These are phyloP conservation scores for Acanthamoeba divionensis DNA, from an alignment of 208 protist genomes.

Conservation along the genomic window DNA sequence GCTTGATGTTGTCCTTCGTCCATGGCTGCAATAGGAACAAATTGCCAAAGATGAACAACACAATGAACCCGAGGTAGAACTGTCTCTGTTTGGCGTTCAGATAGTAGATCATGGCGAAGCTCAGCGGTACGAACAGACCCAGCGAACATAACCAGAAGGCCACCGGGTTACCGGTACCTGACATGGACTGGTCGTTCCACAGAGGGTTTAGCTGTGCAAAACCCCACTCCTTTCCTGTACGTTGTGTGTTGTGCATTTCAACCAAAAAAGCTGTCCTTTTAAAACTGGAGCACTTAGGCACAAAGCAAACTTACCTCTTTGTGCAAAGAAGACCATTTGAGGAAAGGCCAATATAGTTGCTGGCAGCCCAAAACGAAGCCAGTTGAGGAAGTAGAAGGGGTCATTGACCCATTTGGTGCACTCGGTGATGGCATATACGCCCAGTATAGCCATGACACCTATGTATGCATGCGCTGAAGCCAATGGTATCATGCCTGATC, in stretches of 20 bases:
- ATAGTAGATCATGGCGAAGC: neutral
- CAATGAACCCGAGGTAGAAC: slow-evolving; percentile 1
- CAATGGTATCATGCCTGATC: slow-evolving; percentile 18
- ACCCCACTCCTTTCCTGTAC: slow-evolving; percentile 46
- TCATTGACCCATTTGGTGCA: slow-evolving; percentile 36
- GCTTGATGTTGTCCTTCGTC: slow-evolving; percentile 57
- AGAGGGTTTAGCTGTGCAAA: slow-evolving; percentile 31
- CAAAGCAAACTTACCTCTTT: no score
- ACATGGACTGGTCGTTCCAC: neutral
- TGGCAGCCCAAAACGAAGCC: slow-evolving; percentile 7
- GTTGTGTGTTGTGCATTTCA: no score
- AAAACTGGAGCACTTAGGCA: no score
- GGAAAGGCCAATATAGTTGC: slow-evolving; percentile 4
- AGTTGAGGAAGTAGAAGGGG: slow-evolving; percentile 52
- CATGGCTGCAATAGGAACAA: slow-evolving; percentile 38
- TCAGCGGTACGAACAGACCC: slow-evolving; percentile 7
- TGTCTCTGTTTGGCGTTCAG: neutral
- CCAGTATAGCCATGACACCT: slow-evolving; percentile 8
- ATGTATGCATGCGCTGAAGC: slow-evolving; percentile 7
- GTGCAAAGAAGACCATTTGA: slow-evolving; percentile 18
- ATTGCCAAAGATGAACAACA: slow-evolving; percentile 8
- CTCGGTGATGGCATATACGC: neutral
- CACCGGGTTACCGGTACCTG: neutral
- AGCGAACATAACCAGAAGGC: slow-evolving; percentile 31
- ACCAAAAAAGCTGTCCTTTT: no score